Conservation (phyloP, 2,329 filamentous ascomycete species). For the Trichophyton verrucosum region DNA sequence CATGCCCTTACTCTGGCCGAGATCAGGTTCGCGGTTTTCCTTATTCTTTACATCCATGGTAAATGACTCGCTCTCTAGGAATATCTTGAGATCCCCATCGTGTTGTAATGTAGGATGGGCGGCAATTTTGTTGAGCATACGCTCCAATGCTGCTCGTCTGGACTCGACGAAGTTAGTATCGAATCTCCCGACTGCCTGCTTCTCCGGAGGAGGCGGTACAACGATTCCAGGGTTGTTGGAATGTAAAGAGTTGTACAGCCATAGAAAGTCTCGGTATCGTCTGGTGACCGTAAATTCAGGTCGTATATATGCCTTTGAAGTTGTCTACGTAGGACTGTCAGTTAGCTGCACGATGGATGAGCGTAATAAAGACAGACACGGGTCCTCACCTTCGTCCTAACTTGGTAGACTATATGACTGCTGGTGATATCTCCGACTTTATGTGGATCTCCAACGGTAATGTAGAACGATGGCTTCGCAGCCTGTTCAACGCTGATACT, state of each 20-base stretch:
- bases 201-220: conserved; percentile 90
- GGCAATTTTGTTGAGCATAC: conserved; percentile 95
- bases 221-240: conserved; percentile 91
- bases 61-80: conserved; percentile 91
- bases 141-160: conserved; percentile 77
- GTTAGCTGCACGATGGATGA: neutral
- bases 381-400: conserved; percentile 66
- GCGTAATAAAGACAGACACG: neutral
- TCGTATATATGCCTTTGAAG: conserved; percentile 89
- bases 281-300: conserved; percentile 87
- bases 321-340: conserved; percentile 48
- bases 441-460: conserved; percentile 88
- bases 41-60: conserved; percentile 97
- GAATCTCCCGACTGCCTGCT: conserved; percentile 92
- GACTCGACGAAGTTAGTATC: conserved; percentile 95
- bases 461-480: conserved; percentile 79
- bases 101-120: conserved; percentile 82
- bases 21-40: conserved; percentile 73
- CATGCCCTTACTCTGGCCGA: conserved; percentile 86
- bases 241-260: conserved; percentile 92
- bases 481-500: conserved; percentile 89
- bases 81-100: conserved; percentile 87
- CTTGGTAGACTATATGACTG: conserved; percentile 95
- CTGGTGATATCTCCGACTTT: conserved; percentile 95
- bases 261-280: conserved; percentile 91